Evolutionary conservation across 2,329 filamentous ascomycete species (phyloP).

Genomic region (Hymenoscyphus repandus): DNA sequence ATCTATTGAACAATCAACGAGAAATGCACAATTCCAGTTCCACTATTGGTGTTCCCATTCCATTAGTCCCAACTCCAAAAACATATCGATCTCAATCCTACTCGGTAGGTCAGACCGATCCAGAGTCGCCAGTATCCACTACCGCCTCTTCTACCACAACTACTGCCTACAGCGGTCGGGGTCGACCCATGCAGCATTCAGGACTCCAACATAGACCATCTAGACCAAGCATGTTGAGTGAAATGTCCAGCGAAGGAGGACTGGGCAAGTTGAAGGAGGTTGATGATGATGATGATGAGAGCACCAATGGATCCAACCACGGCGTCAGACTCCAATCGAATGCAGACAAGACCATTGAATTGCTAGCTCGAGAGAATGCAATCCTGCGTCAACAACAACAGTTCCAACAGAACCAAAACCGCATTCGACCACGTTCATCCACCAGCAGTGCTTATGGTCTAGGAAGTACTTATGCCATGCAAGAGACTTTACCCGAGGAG

Average conservation of each 20-base stretch:
- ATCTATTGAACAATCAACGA: slow-evolving; percentile 42
- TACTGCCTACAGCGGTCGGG: slow-evolving; percentile 24
- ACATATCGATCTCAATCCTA: slow-evolving; percentile 95
- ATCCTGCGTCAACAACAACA: slow-evolving; percentile 55
- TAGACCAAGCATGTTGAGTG: slow-evolving; percentile 69
- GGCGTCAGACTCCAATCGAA: slow-evolving; percentile 47
- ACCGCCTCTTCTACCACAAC: slow-evolving; percentile 18
- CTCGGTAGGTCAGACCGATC: slow-evolving; percentile 84
- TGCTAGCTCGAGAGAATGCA: slow-evolving; percentile 57
- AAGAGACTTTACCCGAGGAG: slow-evolving; percentile 56
- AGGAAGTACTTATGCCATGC: slow-evolving; percentile 53
- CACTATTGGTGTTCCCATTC: slow-evolving; percentile 81
- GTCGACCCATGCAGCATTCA: slow-evolving; percentile 49
- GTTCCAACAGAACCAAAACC: slow-evolving; percentile 49
- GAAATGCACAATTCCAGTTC: slow-evolving; percentile 47
- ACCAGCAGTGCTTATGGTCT: slow-evolving; percentile 47
- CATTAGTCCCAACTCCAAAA: slow-evolving; percentile 84
- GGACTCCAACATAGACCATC: slow-evolving; percentile 78
- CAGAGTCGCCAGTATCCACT: slow-evolving; percentile 42
- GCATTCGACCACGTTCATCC: slow-evolving; percentile 53
- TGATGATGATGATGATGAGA: slow-evolving; percentile 59
- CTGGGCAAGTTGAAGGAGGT: slow-evolving; percentile 67
- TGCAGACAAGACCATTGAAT: slow-evolving; percentile 59
- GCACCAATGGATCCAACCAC: slow-evolving; percentile 49
- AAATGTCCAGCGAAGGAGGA: slow-evolving; percentile 61